Base-by-base conservation (phyloP, 192 early-diverging fungal genomes). In the Entomortierella beljakovae region DNA sequence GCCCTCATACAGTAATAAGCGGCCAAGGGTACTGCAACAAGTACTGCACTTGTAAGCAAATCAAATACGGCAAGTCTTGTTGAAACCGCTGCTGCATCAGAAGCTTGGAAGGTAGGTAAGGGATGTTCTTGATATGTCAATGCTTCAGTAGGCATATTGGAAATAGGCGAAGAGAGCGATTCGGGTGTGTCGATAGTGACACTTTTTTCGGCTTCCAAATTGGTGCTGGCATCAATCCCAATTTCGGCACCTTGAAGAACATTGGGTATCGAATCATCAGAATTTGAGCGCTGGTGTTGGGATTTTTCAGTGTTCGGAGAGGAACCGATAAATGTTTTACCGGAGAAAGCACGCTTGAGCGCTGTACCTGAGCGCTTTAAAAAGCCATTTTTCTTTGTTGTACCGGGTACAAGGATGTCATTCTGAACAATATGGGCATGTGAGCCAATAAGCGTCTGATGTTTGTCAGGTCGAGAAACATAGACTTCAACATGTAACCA, bases 391-490 rank as follows among this genome's bases (percentile, higher is more conserved):
- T 68, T 61, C 22, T 55, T 68, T 11, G 55, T 48, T 37, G 58
- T 58, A 20, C 60, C 42, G 23, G 68, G 75, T 5, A 70, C 75
- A 31, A 46, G 43, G 46, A 70, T 79, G 64, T 79, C 75, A 43
- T 70, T 70, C 42, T 70, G 64, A 57, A 79, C 62, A 22, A 70
- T 56, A 33, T 79, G 61, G 8, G 75, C 75, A 23, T 77, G 74
- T 1, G 73, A 32, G 3, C 73, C 65, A 64, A 68, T 68, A 32
- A 76, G 59, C 1, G 73, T 76, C 59, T 64, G 18, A 23, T 52
- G 57, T 60, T 76, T 76, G 34, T 76, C 73, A 0, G 73, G 73
- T n/a, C 73, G 65, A 9, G 65, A 68, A 33, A 76, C 73, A 51
- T 52, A 76, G 64, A 75, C 62, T 34, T 75, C 57, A 38, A 75